Conservation (phyloP, 371 early-diverging fungal species). For the Phascolomyces articulosus region DNA sequence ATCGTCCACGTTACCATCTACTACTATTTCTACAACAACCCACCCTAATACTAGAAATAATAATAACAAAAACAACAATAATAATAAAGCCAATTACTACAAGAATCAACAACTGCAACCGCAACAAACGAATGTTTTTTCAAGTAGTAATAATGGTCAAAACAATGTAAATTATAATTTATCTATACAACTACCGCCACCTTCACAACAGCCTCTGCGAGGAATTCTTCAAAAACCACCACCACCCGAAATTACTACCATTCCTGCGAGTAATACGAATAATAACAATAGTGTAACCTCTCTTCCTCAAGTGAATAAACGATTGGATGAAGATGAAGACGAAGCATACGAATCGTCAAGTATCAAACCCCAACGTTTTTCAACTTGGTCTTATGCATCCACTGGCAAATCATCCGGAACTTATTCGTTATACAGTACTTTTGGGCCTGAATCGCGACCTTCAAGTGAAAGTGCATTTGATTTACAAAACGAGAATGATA, state of each 20-base stretch:
- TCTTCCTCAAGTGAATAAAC: too few relatives aligned
- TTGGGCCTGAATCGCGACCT: constrained; percentile 26
- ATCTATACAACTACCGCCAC: background rate
- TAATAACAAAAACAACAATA: background rate
- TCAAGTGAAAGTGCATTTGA: constrained; percentile 9
- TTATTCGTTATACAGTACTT: constrained; percentile 42
- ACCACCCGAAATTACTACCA: background rate
- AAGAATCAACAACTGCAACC: background rate
- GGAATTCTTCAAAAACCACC: constrained; percentile 5
- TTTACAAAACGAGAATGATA: constrained; percentile 3
- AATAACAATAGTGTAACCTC: background rate
- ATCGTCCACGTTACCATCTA: background rate
- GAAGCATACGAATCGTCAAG: background rate
- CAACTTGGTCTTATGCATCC: constrained; percentile 34
- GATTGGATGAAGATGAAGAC: constrained; percentile 2
- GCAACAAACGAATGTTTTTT: too few relatives aligned
- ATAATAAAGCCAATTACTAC: background rate
- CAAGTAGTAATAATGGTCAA: background rate
- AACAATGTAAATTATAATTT: background rate
- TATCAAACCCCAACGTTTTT: background rate
- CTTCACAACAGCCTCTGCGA: background rate
- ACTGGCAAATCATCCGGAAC: constrained; percentile 39
- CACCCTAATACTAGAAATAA: background rate
- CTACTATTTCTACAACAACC: too few relatives aligned
- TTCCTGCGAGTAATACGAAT: background rate